phyloP scores from a whole-genome alignment of 257 asterid species.

The Nicotiana noctiflora region DNA sequence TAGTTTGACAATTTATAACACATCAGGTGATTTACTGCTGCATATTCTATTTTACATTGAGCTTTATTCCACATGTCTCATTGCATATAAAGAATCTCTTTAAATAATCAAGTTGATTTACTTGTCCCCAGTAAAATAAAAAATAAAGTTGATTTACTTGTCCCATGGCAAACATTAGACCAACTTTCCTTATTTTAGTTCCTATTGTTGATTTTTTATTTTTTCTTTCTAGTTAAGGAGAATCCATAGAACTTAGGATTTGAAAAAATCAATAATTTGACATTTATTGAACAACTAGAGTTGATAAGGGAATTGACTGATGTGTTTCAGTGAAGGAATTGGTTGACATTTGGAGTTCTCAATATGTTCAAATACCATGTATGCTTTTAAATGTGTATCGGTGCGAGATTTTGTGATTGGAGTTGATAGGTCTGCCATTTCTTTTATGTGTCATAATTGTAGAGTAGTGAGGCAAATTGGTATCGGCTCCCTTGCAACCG shows the following conservation, averaged over 20 bases:
- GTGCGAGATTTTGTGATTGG: background rate
- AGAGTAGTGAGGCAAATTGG: background rate
- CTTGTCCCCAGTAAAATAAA: background rate
- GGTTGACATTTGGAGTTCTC: background rate
- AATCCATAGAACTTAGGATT: background rate
- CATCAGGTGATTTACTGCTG: conserved; percentile 46
- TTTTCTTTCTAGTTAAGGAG: background rate
- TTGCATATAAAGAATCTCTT: background rate
- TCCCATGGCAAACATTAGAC: background rate
- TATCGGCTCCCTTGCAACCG: background rate
- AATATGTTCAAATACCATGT: background rate
- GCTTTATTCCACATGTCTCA: background rate
- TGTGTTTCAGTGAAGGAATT: background rate
- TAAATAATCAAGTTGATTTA: background rate
- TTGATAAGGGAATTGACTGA: background rate
- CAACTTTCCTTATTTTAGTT: background rate
- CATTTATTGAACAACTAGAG: background rate
- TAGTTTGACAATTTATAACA: conserved; percentile 56
- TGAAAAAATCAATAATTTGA: background rate
- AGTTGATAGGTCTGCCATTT: background rate
- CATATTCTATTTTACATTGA: background rate
- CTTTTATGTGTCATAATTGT: background rate
- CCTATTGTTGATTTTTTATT: background rate
- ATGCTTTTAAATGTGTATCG: background rate
- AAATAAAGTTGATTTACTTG: background rate